Conservation (phyloP, 2,329 filamentous ascomycete genomes). For the Fusarium sp. region DNA sequence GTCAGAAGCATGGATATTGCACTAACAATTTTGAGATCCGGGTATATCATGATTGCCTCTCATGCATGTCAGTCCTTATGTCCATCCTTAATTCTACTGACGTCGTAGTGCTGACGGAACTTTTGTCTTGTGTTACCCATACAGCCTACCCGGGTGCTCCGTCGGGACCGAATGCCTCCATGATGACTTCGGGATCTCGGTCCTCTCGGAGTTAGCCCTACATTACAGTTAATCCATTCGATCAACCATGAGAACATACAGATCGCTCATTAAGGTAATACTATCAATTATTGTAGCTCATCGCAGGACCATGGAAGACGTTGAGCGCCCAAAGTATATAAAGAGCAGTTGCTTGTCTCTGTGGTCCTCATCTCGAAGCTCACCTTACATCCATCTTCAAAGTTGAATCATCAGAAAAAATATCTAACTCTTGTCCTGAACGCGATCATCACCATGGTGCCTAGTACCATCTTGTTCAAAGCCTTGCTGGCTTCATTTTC, state of each 20-base stretch:
- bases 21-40: neutral
- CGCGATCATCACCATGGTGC: neutral
- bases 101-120: neutral
- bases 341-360: neutral
- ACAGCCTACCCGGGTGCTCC: neutral
- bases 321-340: neutral
- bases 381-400: neutral
- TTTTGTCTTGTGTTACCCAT: conserved; percentile 1
- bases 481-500: conserved; percentile 1
- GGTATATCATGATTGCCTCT: neutral
- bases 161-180: neutral
- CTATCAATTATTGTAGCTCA: neutral
- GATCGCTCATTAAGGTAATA: neutral
- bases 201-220: neutral
- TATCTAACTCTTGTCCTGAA: too few relatives aligned
- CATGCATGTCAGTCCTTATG: neutral
- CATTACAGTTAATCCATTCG: neutral
- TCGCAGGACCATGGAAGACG: neutral
- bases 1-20: neutral
- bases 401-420: neutral
- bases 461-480: neutral
- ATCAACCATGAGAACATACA: neutral
- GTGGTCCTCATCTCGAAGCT: neutral
- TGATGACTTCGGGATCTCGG: conserved; percentile 12
- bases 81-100: neutral